These are phyloP conservation scores for Leptodontidium sp. DNA, from an alignment of 2,329 filamentous ascomycete genomes.

Conservation along the genomic window DNA sequence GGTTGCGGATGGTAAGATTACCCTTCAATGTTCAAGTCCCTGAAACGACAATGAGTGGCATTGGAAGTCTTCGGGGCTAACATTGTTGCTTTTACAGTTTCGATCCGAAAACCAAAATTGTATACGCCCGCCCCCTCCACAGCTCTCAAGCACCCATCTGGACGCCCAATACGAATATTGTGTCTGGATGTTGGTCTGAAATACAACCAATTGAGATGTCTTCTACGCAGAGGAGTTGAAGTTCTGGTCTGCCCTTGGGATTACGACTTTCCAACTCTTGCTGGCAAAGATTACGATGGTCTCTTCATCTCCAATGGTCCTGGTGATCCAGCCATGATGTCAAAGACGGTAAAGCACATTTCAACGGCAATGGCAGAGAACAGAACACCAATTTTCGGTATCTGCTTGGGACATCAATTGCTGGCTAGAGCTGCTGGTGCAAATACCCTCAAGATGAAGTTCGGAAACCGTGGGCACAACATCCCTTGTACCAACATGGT, in stretches of 20 bases:
- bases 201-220: slow-evolving; percentile 95
- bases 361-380: slow-evolving; percentile 78
- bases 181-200: slow-evolving; percentile 98
- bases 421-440: slow-evolving; percentile 89
- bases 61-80: slow-evolving; percentile 49
- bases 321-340: slow-evolving; percentile 89
- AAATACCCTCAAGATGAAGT: slow-evolving; percentile 95
- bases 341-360: slow-evolving; percentile 82
- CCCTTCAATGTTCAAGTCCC: slow-evolving; percentile 32
- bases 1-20: slow-evolving; percentile 85
- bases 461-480: slow-evolving; percentile 98
- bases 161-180: slow-evolving; percentile 84
- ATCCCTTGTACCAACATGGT: slow-evolving; percentile 97
- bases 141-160: slow-evolving; percentile 86
- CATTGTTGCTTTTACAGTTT: slow-evolving; percentile 67
- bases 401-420: slow-evolving; percentile 94
- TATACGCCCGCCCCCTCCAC: slow-evolving; percentile 78
- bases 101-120: slow-evolving; percentile 83
- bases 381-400: slow-evolving; percentile 90
- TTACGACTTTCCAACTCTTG: slow-evolving; percentile 83
- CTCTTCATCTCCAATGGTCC: slow-evolving; percentile 98
- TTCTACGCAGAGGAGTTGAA: slow-evolving; percentile 90
- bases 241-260: slow-evolving; percentile 96
- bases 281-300: slow-evolving; percentile 88
- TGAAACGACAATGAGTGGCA: not conserved